Conservation (phyloP, 2,329 filamentous ascomycete species). For the Cordyceps cicadae region DNA sequence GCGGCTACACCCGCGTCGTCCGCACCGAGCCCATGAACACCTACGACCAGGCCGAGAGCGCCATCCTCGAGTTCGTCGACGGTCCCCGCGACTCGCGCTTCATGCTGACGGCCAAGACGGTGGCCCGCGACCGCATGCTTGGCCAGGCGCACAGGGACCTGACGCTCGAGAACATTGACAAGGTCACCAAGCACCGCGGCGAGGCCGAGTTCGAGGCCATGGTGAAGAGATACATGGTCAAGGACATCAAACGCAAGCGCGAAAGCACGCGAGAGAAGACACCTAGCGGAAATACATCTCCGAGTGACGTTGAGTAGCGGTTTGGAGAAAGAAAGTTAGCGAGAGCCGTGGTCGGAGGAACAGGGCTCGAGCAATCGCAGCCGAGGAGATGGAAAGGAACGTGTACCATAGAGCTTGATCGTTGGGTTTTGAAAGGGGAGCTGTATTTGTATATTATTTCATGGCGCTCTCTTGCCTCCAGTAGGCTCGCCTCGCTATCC, state of each 20-base stretch:
- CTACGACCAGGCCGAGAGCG: conserved; percentile 76
- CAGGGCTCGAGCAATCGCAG: neutral
- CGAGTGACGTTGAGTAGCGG: neutral
- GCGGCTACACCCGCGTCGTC: conserved; percentile 91
- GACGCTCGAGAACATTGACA: conserved; percentile 70
- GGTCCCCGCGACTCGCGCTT: conserved; percentile 91
- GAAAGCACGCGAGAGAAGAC: neutral
- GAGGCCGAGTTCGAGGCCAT: conserved; percentile 55
- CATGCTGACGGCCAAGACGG: conserved; percentile 79
- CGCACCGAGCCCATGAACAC: conserved; percentile 81
- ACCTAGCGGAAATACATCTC: neutral
- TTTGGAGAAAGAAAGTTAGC: no score
- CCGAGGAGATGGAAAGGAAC: neutral
- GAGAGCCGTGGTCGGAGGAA: neutral
- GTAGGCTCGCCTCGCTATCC: neutral
- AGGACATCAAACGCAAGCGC: neutral
- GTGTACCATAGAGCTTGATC: conserved; percentile 1
- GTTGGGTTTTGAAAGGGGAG: neutral
- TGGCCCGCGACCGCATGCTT: conserved; percentile 55
- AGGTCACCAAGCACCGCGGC: conserved; percentile 75
- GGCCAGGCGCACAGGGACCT: conserved; percentile 57
- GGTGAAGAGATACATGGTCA: conserved; percentile 7
- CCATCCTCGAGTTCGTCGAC: conserved; percentile 91
- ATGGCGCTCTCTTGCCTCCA: neutral
- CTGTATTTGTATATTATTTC: conserved; percentile 9